These are phyloP conservation scores for Crithidia thermophila DNA, from an alignment of 208 protist species.

Conservation along the genomic window DNA sequence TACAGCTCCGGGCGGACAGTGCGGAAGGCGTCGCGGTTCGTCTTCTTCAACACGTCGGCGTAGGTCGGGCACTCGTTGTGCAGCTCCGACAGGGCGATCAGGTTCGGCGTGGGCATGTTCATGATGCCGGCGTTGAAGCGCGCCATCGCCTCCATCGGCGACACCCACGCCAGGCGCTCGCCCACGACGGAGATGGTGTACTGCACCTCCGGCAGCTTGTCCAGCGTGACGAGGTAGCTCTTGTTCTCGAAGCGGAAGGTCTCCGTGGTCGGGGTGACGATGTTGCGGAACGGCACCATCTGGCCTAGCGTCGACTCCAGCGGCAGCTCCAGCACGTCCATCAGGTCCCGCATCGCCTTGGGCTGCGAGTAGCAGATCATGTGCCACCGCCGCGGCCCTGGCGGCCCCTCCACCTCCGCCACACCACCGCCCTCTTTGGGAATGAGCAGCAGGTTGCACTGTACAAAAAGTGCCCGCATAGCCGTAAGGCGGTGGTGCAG, in stretches of 20 bases:
- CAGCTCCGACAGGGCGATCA: conserved; percentile 82
- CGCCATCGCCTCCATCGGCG: conserved; percentile 90
- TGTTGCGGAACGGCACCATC: conserved; percentile 72
- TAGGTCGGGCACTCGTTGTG: conserved; percentile 86
- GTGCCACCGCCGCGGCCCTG: conserved; percentile 80
- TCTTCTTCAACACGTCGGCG: conserved; percentile 67
- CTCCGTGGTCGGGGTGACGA: conserved; percentile 79
- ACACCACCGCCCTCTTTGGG: conserved; percentile 82
- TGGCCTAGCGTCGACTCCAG: conserved; percentile 79
- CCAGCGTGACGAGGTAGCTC: conserved; percentile 69
- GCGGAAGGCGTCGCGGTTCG: conserved; percentile 41
- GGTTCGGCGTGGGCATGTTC: conserved; percentile 90
- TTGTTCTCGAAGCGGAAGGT: conserved; percentile 88
- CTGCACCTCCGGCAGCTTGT: conserved; percentile 81
- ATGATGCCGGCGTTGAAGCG: conserved; percentile 91
- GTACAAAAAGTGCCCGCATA: conserved; percentile 73
- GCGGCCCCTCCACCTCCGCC: conserved; percentile 87
- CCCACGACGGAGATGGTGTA: conserved; percentile 75
- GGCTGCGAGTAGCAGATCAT: conserved; percentile 65
- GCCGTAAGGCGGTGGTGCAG: conserved; percentile 74
- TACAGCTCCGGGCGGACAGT: conserved; percentile 67
- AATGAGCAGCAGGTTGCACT: conserved; percentile 80
- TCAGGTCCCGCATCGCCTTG: conserved; percentile 68
- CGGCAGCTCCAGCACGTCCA: conserved; percentile 86
- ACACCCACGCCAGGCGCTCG: conserved; percentile 87